Conservation (phyloP, 441 rosid species). For the Pelargonium cotyledonis region DNA sequence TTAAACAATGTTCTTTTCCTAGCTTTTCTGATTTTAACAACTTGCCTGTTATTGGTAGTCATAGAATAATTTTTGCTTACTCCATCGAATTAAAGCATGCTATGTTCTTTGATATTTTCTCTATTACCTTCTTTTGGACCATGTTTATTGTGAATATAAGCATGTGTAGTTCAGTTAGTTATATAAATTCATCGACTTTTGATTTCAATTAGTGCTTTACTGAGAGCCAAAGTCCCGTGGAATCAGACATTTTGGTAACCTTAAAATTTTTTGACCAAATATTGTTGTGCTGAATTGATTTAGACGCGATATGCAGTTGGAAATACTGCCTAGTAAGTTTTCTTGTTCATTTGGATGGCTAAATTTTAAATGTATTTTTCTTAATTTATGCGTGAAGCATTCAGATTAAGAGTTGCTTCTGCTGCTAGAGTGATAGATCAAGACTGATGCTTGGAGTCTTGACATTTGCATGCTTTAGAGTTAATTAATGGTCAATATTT, state of each 20-base stretch:
- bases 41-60: slow-evolving; percentile 11
- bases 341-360: not conserved
- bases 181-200: not conserved
- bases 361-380: not conserved
- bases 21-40: slow-evolving; percentile 9
- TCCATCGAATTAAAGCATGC: not conserved
- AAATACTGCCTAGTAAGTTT: not conserved
- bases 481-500: not conserved
- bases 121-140: not conserved
- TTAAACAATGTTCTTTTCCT: slow-evolving; percentile 16
- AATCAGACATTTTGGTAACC: not conserved
- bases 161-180: not conserved
- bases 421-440: not conserved
- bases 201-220: not conserved
- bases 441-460: not conserved
- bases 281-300: not conserved
- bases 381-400: not conserved
- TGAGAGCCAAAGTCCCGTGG: not conserved
- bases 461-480: not conserved
- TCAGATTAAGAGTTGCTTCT: not conserved
- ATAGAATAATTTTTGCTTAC: not conserved
- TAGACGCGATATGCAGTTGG: slow-evolving; percentile 1
- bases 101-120: not conserved
- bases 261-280: not conserved
- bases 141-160: not conserved